Percentiles rank a stretch among this genome's conserved stretches.
These are phyloP conservation scores for Pyrenochaeta sp. DNA, from an alignment of 2,329 filamentous ascomycete species.

Conservation along the genomic window DNA sequence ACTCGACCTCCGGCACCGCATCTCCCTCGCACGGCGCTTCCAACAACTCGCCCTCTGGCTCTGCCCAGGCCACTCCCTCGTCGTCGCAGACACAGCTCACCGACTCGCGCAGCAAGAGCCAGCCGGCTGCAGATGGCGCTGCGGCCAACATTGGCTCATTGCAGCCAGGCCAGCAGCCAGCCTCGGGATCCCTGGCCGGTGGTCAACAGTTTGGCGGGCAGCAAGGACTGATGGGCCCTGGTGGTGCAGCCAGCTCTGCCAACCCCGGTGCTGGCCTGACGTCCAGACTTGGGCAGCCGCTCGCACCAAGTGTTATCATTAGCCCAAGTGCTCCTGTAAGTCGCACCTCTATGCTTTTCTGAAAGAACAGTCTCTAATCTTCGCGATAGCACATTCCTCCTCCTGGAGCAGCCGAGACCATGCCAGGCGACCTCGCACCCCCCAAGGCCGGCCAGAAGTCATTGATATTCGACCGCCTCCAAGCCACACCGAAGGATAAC, in stretches of 20 bases:
- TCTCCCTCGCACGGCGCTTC: slow-evolving; percentile 72
- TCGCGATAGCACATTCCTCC: slow-evolving; percentile 79
- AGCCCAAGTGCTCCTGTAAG: slow-evolving; percentile 82
- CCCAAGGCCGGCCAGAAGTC: slow-evolving; percentile 93
- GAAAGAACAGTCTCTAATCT: slow-evolving; percentile 11
- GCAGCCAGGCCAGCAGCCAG: slow-evolving; percentile 42
- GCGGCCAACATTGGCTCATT: slow-evolving; percentile 30
- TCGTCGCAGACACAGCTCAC: slow-evolving; percentile 88
- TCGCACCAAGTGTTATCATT: slow-evolving; percentile 89
- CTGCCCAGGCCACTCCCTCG: slow-evolving; percentile 76
- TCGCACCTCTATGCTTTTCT: slow-evolving; percentile 9
- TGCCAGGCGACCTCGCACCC: slow-evolving; percentile 95
- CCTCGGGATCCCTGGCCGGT: slow-evolving; percentile 35
- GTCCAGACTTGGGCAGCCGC: slow-evolving; percentile 65
- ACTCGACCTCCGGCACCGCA: slow-evolving; percentile 70
- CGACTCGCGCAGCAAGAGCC: slow-evolving; percentile 83
- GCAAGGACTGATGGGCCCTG: slow-evolving; percentile 38
- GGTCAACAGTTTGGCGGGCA: slow-evolving; percentile 44
- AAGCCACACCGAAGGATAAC: slow-evolving; percentile 94
- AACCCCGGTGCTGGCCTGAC: slow-evolving; percentile 61
- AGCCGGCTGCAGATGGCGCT: slow-evolving; percentile 57
- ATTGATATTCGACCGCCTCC: slow-evolving; percentile 83
- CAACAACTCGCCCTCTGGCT: slow-evolving; percentile 67
- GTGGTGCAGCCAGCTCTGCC: slow-evolving; percentile 57
- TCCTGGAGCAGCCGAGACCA: slow-evolving; percentile 92